Evolutionary conservation across 2,329 filamentous ascomycete species (phyloP), one percentile per base, ranked within the genome.

Genomic region (Chaetomium sp.): DNA sequence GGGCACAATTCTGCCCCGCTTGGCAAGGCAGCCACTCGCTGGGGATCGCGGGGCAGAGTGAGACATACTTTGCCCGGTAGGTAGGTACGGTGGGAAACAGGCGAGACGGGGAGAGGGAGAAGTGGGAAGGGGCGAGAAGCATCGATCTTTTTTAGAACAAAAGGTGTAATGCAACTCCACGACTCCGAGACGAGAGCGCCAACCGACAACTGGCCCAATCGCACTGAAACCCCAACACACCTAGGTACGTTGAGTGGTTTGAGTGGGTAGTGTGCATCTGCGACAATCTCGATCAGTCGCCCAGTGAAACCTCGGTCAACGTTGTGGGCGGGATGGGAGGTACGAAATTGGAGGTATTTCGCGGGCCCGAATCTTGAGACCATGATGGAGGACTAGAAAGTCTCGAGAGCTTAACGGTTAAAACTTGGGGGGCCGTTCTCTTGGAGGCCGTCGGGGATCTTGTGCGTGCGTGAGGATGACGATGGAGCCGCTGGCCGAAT

Each of bases 1-100:
- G 58, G 56, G 58, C 53, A 60, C 27, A 51, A 11, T 33, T 33
- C 14, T 52, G 54, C 57, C 57, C 57, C 57, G 57, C 57, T 53
- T 49, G 54, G 45, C 44, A 37, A 45, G 37, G 37, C 50, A 40
- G 34, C 43, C 42, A 34, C 35, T 45, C 14, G 41, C 14, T 11
- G 34, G 11, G 14, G 27, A 44, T 36, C 40, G 49, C 49, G 49
- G 49, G 49, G 49, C 49, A 37, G 33, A 34, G 19, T 5, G 44
- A 44, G 32, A 34, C 19, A 27, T 27, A 27, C 19, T 27, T 27
- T 27, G 19, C 19, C 19, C 19, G 19, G 19, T 27, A 27, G 19
- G 19, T 27, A 27, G 19, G 19, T 27, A 27, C 19, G 19, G 19
- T 27, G 19, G 19, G 19, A 27, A 27, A 27, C 19, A 27, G 19